Evolutionary conservation across 805 yeast genomes (phyloP), one percentile per base, ranked within the genome.

Genomic region (Ogataea paraovalis): DNA sequence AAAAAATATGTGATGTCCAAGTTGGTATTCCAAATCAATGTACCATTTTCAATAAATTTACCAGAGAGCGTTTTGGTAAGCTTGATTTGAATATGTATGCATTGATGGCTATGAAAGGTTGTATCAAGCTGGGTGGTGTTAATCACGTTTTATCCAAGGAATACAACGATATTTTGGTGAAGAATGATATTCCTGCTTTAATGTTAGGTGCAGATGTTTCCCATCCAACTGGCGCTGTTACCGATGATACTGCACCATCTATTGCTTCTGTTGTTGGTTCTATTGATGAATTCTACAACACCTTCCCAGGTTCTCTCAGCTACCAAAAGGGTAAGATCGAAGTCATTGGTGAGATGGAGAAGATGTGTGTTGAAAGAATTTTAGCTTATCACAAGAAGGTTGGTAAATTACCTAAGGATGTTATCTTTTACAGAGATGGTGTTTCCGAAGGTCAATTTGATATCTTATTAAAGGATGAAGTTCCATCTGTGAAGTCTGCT

Each of bases 401-500:
- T 33, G 55, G 58, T 5, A 53, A 53, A 28, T 39, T 60, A 19
- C 68, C 68, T 13, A 33, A 48, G 32, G 49, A 50, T 16, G 58
- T 65, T 43, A 37, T 65, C 5, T 61, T 62, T 41, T 64, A 62
- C 54, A 62, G 68, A 47, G 68, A 64, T 53, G 68, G 68, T 53
- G 67, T 65, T 20, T 59, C 67, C 16, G 54, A 60, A 39, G 68
- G 68, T 33, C 68, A 64, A 49, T 65, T 62, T 36, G 49, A 53
- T 42, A 55, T 52, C 9, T 55, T 65, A 16, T 45, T 65, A 28
- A 62, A 63, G 44, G 56, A 53, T 20, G 68, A 64, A 52, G 55
- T 65, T 14, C 56, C 62, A 14, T 53, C 53, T 18, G 54, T 64
- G 27, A 54, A 53, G 32, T 49, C 53, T 34, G 60, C 56, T 3